Evolutionary conservation across 2,329 filamentous ascomycete genomes (phyloP), one percentile per base, ranked within the genome.

Genomic region (Sclerotinia spermophila): DNA sequence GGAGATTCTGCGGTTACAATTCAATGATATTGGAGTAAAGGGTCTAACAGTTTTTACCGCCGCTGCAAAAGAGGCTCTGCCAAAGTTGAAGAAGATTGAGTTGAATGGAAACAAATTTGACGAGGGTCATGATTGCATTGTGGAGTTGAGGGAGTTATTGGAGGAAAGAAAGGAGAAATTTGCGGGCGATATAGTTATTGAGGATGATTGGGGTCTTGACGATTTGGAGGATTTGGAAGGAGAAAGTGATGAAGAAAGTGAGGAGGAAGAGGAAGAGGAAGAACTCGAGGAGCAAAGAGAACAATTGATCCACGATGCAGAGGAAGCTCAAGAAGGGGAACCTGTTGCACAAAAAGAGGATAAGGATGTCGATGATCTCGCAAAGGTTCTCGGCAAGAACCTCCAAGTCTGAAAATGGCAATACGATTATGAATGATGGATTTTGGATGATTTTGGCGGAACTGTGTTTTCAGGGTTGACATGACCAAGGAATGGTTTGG

Each of bases 91-190:
- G 82, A 90, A 94, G 77, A 88, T 99, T 65, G 96, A 98, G 82
- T 84, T 99, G 75, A 98, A 99, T 80, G 96, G 96, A 66, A 99
- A 99, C 84, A 96, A 93, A 79, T 97, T 99, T 77, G 84, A 87
- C 13, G 94, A 97, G 80, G 93, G 97, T 3, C 93, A 98, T 76
- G 84, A 87, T 61, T 87, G 87, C 40, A 86, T 97, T 56, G 82
- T 88, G 72, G 84, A 84, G 33, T 84, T 98, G 60, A 87, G 89
- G 75, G 87, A 89, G 67, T 83, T 96, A 40, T 84, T 97, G 38
- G 90, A 93, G 71, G 86, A 88, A 77, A 89, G 94, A 74, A 94
- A 94, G 82, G 92, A 95, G 79, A 89, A 91, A 75, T 77, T 88
- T 5, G 90, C 85, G 40, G 90, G 90, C 24, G 86, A 89, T 70